Evolutionary conservation across 2,329 filamentous ascomycete genomes (phyloP).

Genomic region (Fusarium nisikadoi): DNA sequence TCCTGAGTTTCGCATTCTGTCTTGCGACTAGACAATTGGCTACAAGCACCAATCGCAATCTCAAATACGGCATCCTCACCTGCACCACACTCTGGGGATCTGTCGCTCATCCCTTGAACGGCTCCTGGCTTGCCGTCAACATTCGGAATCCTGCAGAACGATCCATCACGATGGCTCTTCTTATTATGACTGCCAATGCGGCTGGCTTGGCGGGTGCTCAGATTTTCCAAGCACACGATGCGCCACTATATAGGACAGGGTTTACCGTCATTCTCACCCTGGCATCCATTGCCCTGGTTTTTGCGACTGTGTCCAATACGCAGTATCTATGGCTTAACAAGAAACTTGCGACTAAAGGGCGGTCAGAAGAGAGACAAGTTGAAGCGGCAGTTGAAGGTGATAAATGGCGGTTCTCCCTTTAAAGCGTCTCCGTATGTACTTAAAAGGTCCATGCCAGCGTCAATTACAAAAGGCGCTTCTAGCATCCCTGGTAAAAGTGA

Average conservation of each 20-base stretch:
- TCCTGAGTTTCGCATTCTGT: background rate
- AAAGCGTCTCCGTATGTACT: no score
- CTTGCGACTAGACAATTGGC: background rate
- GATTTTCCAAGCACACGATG: background rate
- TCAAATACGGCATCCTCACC: background rate
- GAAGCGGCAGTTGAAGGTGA: background rate
- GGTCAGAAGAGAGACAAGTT: fast-evolving
- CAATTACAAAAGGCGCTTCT: no score
- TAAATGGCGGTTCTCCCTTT: background rate
- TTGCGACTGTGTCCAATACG: background rate
- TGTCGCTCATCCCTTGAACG: background rate
- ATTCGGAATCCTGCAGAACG: background rate
- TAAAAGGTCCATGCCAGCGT: no score
- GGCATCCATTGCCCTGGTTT: background rate
- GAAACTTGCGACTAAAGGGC: background rate
- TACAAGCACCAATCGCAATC: background rate
- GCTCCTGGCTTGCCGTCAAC: background rate
- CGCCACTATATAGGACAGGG: background rate
- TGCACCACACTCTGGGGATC: background rate
- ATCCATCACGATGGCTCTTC: background rate
- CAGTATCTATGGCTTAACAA: slow-evolving; percentile 2
- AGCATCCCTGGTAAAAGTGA: no score
- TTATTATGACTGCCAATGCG: background rate
- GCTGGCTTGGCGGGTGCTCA: background rate
- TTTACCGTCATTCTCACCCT: background rate